Conservation (phyloP, 1,284 basidiomycete species). For the Tremellales sp. region DNA sequence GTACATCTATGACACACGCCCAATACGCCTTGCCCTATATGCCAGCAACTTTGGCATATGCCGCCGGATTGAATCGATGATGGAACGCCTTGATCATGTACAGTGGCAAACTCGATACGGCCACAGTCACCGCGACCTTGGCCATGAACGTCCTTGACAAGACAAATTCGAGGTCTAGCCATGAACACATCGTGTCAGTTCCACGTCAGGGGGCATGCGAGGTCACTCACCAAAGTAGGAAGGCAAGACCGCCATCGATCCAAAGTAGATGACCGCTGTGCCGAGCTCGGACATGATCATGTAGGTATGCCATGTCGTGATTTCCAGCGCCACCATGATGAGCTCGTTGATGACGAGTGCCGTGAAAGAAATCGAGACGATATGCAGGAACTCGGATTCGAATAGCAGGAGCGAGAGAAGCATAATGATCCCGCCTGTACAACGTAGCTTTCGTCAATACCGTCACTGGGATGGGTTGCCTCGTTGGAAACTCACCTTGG, state of each 20-base stretch:
- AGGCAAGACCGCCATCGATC: conserved; percentile 89
- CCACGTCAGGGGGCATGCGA: not conserved
- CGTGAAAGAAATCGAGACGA: conserved; percentile 97
- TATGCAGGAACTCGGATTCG: conserved; percentile 96
- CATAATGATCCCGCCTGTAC: conserved; percentile 91
- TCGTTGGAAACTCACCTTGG: conserved; percentile 62
- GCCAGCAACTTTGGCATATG: conserved; percentile 76
- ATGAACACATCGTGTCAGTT: not conserved
- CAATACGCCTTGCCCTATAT: conserved; percentile 15
- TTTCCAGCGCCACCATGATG: conserved; percentile 97
- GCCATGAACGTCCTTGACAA: conserved; percentile 82
- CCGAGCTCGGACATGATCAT: conserved; percentile 92
- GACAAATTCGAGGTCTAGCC: conserved; percentile 84
- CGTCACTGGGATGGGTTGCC: not conserved
- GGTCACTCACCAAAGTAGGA: conserved; percentile 87
- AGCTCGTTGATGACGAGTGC: conserved; percentile 94
- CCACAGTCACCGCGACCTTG: conserved; percentile 94
- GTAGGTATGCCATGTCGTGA: conserved; percentile 96
- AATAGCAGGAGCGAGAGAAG: conserved; percentile 93
- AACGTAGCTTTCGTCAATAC: conserved; percentile 1
- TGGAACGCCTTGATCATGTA: conserved; percentile 86
- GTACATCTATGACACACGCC: not conserved
- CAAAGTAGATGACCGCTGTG: conserved; percentile 82
- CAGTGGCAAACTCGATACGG: conserved; percentile 84
- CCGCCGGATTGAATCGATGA: conserved; percentile 83